These are phyloP conservation scores for Hemileia vastatrix DNA, from an alignment of 1,284 basidiomycete species.

Conservation along the genomic window DNA sequence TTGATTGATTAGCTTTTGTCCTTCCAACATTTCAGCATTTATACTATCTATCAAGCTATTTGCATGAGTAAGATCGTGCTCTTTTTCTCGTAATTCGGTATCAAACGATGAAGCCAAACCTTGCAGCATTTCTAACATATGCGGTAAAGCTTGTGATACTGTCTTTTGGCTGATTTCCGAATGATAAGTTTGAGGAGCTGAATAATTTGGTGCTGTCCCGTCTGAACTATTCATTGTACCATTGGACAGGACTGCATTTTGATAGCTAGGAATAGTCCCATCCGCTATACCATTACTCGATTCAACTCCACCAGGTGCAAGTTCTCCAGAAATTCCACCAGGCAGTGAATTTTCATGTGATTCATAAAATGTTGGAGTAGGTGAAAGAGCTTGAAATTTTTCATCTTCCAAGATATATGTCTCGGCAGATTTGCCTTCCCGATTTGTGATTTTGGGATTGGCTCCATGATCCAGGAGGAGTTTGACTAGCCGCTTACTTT, in stretches of 20 bases:
- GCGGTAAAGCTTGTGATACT: slow-evolving; percentile 51
- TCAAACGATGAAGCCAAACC: slow-evolving; percentile 87
- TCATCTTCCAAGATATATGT: slow-evolving; percentile 99
- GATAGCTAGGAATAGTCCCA: slow-evolving; percentile 23
- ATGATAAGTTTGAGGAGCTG: background rate
- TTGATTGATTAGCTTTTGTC: slow-evolving; percentile 62
- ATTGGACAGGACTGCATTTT: no score
- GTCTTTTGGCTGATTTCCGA: slow-evolving; percentile 12
- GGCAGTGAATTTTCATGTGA: no score
- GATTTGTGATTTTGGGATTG: slow-evolving; percentile 88
- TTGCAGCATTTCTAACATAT: slow-evolving; percentile 77
- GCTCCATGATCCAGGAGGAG: slow-evolving; percentile 92
- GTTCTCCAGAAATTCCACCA: no score
- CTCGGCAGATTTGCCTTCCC: slow-evolving; percentile 93
- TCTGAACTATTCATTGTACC: no score
- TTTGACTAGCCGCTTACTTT: slow-evolving; percentile 94
- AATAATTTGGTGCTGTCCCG: no score
- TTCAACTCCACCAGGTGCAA: background rate
- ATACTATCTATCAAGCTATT: slow-evolving; percentile 77
- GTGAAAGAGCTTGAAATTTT: slow-evolving; percentile 81
- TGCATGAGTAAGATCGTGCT: slow-evolving; percentile 82
- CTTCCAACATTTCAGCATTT: slow-evolving; percentile 82
- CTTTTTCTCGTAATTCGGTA: slow-evolving; percentile 79
- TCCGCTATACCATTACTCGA: slow-evolving; percentile 45
- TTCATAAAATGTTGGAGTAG: slow-evolving; percentile 48